These are phyloP conservation scores for Fusarium bulbicola DNA, from an alignment of 2,329 filamentous ascomycete genomes.

Conservation along the genomic window DNA sequence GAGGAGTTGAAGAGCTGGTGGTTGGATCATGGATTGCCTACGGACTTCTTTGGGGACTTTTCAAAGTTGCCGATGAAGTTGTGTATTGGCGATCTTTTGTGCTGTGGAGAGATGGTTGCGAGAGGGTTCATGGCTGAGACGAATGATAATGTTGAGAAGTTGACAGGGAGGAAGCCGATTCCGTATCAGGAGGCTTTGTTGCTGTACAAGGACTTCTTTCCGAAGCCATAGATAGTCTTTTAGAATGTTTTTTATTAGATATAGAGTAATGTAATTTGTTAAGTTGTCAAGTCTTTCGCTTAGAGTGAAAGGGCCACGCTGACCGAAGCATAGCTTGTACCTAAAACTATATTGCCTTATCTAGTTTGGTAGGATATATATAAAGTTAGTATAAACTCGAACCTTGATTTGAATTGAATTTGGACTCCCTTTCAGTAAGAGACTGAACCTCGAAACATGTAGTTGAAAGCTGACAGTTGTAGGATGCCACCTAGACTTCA, in stretches of 20 bases:
- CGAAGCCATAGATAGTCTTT: not conserved
- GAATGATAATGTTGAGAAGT: conserved; percentile 37
- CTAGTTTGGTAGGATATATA: fast-evolving
- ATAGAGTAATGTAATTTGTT: not conserved
- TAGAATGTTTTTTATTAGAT: not conserved
- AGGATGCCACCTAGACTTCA: not conserved
- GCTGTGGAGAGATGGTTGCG: conserved; percentile 40
- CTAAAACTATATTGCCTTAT: not conserved
- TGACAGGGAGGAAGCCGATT: conserved; percentile 33
- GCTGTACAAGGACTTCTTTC: conserved; percentile 37
- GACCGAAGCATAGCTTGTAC: not conserved
- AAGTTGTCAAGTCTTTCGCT: not conserved
- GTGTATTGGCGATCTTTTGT: conserved; percentile 37
- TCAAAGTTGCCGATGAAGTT: conserved; percentile 39
- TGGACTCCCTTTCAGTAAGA: fast-evolving
- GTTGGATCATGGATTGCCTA: conserved; percentile 32
- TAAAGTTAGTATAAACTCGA: not conserved
- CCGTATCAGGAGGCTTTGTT: conserved; percentile 31
- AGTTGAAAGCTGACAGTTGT: no score
- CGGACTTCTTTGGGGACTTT: conserved; percentile 38
- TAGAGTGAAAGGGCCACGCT: not conserved
- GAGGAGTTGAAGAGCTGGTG: conserved; percentile 38
- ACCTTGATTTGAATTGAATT: not conserved
- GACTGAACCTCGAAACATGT: not conserved
- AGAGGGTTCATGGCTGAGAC: conserved; percentile 27